Base-by-base conservation (phyloP, 495 filamentous ascomycete genomes). In the Penicillium psychrofluorescens region DNA sequence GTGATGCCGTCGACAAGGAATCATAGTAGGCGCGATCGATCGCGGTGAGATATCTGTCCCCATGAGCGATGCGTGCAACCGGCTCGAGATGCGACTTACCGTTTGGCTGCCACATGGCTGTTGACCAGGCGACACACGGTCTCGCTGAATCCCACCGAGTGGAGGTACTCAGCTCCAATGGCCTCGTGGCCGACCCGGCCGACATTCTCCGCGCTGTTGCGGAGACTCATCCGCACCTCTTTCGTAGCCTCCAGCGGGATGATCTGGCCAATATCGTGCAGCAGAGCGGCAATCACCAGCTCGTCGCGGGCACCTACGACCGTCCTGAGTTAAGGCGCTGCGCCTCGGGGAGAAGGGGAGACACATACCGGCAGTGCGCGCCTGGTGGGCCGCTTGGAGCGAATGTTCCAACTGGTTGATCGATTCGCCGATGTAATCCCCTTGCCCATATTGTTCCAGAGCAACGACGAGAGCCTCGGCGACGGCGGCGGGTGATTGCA, bases 211-310 rank as follows among this genome's bases (percentile, higher is more conserved):
- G 43, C 44, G 45, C 47, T 54, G 22, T 39, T 49, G 3, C 46
- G 41, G 16, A 63, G 43, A 11, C 49, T 57, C 59, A 65, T 61
- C 12, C 62, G 59, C 8, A 45, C 51, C 33, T 62, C 62, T 34
- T 57, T 57, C 6, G 57, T 57, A 1, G 52, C 45, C 34, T 59
- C 51, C 11, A 56, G 38, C 4, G 54, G 63, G 12, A 66, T 58
- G 43, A 71, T 71, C 31, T 72, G 70, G 14, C 70, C 70, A 34
- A 72, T 64, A 42, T 72, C 70, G 43, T 73, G 71, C 7, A 73
- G 46, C 14, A 75, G 49, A 8, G 68, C 68, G 2, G 68, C 68
- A 33, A 71, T 56, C 1, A 69, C 51, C 2, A 65, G 58, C 11
- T 67, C 68, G 37, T 61, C 58, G 29, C 60, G 53, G 7, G 55